Conservation (phyloP, 2,329 filamentous ascomycete species). For the Neofusicoccum cordaticola region DNA sequence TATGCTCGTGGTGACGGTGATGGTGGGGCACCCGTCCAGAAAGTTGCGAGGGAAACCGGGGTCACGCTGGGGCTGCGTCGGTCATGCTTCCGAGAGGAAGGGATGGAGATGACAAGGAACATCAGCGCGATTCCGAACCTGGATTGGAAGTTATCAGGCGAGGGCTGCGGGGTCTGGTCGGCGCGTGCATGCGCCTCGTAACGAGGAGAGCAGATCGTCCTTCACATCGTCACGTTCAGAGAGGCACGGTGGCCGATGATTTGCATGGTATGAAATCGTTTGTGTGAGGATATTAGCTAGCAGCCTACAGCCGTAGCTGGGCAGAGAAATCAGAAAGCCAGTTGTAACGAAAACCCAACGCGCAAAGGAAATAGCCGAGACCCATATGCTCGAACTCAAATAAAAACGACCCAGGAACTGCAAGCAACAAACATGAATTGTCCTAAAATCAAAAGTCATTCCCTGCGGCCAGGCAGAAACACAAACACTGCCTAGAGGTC, state of each 20-base stretch:
- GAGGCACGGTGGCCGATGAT: neutral
- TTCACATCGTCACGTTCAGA: neutral
- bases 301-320: constrained; percentile 4
- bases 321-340: neutral
- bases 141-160: neutral
- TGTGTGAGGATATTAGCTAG: constrained; percentile 10
- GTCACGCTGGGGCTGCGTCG: neutral
- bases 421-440: neutral
- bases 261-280: constrained; percentile 1
- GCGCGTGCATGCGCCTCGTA: neutral
- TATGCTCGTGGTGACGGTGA: neutral
- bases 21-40: neutral
- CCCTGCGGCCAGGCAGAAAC: constrained; percentile 3
- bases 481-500: neutral
- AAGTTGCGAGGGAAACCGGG: neutral
- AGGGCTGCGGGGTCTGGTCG: neutral
- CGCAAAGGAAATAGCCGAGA: neutral
- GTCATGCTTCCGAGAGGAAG: neutral
- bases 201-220: neutral
- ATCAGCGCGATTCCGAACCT: neutral
- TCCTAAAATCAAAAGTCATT: constrained; percentile 8
- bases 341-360: neutral
- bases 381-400: constrained; percentile 7
- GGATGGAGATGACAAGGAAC: neutral
- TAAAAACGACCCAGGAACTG: constrained; percentile 1